phyloP scores from a whole-genome alignment of 805 yeast species.

The Scheffersomyces coipomensis region DNA sequence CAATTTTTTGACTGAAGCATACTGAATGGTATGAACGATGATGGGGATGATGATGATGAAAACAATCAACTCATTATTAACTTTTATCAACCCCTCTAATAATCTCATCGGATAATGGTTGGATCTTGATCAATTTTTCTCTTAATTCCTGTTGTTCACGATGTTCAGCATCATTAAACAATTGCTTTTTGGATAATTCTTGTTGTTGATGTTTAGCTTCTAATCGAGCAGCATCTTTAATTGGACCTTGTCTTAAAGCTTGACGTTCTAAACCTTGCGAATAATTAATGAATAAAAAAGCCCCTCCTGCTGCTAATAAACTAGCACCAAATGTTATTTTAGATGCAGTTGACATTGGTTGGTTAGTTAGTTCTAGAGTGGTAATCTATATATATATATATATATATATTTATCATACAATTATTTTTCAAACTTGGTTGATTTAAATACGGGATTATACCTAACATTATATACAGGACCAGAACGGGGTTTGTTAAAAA shows the following conservation, averaged over 20 bases:
- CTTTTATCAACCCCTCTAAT: constrained; percentile 27
- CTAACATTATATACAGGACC: too few relatives aligned
- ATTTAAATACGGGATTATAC: too few relatives aligned
- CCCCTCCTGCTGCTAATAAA: constrained; percentile 51
- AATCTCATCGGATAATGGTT: constrained; percentile 51
- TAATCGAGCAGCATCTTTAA: constrained; percentile 73
- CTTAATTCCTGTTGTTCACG: constrained; percentile 60
- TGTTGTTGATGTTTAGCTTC: constrained; percentile 43
- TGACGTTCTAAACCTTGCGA: constrained; percentile 70
- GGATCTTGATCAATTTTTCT: constrained; percentile 54
- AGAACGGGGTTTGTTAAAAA: too few relatives aligned
- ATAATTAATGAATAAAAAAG: constrained; percentile 68
- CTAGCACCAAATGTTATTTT: constrained; percentile 69
- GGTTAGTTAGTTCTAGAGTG: too few relatives aligned
- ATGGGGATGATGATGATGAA: too few relatives aligned
- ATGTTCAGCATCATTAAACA: constrained; percentile 62
- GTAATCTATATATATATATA: too few relatives aligned
- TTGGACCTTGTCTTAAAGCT: constrained; percentile 77
- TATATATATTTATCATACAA: too few relatives aligned
- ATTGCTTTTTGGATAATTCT: constrained; percentile 39
- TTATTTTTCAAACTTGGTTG: too few relatives aligned
- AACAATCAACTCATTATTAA: too few relatives aligned
- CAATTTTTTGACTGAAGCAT: too few relatives aligned
- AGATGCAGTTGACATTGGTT: constrained; percentile 75
- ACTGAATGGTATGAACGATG: too few relatives aligned